Conservation (phyloP, 2,329 filamentous ascomycete genomes). For the Alternaria rosae region DNA sequence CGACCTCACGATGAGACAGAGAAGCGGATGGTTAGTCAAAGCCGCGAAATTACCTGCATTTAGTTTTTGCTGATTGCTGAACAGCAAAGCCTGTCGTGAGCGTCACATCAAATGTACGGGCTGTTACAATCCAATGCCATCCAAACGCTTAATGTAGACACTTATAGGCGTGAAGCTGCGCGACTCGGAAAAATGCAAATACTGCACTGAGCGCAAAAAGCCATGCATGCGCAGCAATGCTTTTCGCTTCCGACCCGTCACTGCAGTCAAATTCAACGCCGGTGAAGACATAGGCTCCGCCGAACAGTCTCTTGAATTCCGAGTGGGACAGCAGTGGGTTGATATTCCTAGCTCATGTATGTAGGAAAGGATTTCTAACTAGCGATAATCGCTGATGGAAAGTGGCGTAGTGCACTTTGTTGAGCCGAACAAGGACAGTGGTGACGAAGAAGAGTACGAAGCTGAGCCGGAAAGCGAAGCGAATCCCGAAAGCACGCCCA, state of each 20-base stretch:
- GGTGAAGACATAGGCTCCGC: slow-evolving; percentile 41
- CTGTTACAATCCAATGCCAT: neutral
- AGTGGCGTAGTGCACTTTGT: slow-evolving; percentile 34
- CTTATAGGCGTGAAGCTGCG: slow-evolving; percentile 36
- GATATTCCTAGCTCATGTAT: slow-evolving; percentile 35
- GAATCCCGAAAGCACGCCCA: slow-evolving; percentile 3
- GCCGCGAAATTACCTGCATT: neutral
- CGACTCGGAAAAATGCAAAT: slow-evolving; percentile 39
- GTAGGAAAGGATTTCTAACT: neutral
- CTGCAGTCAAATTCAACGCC: slow-evolving; percentile 42
- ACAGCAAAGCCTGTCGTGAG: slow-evolving; percentile 41
- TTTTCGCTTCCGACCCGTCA: slow-evolving; percentile 42
- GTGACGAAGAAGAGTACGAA: slow-evolving; percentile 26
- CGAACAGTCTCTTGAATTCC: slow-evolving; percentile 39
- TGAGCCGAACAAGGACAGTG: slow-evolving; percentile 36
- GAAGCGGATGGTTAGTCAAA: slow-evolving; percentile 37
- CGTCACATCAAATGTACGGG: slow-evolving; percentile 43
- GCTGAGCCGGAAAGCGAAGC: slow-evolving; percentile 13
- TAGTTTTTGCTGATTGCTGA: slow-evolving; percentile 17
- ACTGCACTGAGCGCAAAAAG: slow-evolving; percentile 38
- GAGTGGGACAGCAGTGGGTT: slow-evolving; percentile 37
- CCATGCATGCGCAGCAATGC: slow-evolving; percentile 40
- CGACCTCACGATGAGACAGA: slow-evolving; percentile 31
- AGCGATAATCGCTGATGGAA: neutral
- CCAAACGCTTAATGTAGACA: neutral